Percentiles rank a stretch among this genome's conserved stretches.
Evolutionary conservation across 1,284 basidiomycete species (phyloP).

Genomic region (Rhodotorula sp.): DNA sequence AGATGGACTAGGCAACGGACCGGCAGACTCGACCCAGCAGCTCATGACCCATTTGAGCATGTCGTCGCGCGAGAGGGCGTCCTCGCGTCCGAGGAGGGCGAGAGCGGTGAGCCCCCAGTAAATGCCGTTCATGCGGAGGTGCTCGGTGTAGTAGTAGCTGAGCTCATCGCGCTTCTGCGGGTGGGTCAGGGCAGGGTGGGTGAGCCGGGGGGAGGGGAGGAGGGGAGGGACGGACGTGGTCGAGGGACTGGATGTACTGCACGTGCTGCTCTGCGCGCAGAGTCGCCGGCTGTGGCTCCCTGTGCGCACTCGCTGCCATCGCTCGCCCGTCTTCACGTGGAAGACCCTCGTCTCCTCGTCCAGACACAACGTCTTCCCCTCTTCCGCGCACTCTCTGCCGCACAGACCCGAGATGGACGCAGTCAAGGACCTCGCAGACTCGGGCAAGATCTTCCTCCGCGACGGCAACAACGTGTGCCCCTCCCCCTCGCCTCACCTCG

Average conservation of each 20-base stretch:
- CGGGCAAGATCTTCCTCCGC: conserved; percentile 87
- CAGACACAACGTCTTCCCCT: background rate
- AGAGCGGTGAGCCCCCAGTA: conserved; percentile 95
- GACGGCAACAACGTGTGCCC: conserved; percentile 84
- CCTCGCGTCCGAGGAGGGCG: conserved; percentile 72
- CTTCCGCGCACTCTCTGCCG: background rate
- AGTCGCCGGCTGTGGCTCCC: background rate
- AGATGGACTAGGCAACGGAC: conserved; percentile 57
- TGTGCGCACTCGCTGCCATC: background rate
- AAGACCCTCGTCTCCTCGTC: background rate
- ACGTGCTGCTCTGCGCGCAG: conserved; percentile 63
- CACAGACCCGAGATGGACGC: conserved; percentile 59
- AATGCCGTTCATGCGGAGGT: conserved; percentile 91
- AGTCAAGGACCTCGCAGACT: conserved; percentile 83
- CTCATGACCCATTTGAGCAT: conserved; percentile 88
- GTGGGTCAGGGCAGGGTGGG: background rate
- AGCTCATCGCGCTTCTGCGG: conserved; percentile 81
- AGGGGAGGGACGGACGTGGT: conserved; percentile 57
- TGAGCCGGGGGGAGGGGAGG: background rate
- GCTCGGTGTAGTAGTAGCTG: conserved; percentile 89
- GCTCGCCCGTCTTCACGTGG: background rate
- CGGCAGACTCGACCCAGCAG: conserved; percentile 89
- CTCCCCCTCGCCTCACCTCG: background rate
- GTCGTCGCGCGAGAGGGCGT: conserved; percentile 76
- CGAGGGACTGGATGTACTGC: conserved; percentile 71